Evolutionary conservation across 2,329 filamentous ascomycete genomes (phyloP).

Genomic region (Colletotrichum caudatum): DNA sequence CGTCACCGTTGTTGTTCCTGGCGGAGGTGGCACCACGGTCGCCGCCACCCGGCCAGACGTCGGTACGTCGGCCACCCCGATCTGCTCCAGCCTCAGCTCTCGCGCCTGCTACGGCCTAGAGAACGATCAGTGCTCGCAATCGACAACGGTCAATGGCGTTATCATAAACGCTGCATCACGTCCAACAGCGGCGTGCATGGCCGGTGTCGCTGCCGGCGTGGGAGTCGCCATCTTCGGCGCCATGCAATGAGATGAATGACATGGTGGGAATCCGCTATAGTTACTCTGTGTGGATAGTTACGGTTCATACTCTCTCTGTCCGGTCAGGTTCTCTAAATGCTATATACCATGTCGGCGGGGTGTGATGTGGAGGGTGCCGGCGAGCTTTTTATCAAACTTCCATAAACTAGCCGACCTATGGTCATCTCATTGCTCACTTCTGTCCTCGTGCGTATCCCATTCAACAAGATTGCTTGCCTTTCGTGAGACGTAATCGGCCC

Average conservation of each 20-base stretch:
- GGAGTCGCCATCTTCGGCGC: constrained; percentile 37
- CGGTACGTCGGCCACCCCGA: constrained; percentile 61
- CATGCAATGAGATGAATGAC: constrained; percentile 23
- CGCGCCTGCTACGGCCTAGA: constrained; percentile 62
- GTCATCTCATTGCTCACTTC: constrained; percentile 11
- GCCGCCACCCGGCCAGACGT: constrained; percentile 55
- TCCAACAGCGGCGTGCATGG: constrained; percentile 35
- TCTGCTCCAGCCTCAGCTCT: constrained; percentile 68
- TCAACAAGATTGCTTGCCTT: background rate
- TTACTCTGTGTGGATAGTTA: background rate
- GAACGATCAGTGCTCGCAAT: constrained; percentile 53
- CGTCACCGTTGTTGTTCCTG: constrained; percentile 69
- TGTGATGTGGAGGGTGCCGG: background rate
- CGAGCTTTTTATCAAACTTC: background rate
- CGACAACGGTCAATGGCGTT: constrained; percentile 42
- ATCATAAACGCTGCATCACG: constrained; percentile 38
- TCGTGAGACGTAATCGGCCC: constrained; percentile 42
- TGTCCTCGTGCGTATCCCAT: constrained; percentile 10
- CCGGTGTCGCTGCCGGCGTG: constrained; percentile 38
- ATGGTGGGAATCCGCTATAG: background rate
- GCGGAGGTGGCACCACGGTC: constrained; percentile 65
- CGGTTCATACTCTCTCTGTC: background rate
- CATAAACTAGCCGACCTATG: background rate
- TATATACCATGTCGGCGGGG: background rate
- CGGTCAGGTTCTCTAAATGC: background rate